Evolutionary conservation across 2,329 filamentous ascomycete genomes (phyloP).

Genomic region (Diplocarpon mali): DNA sequence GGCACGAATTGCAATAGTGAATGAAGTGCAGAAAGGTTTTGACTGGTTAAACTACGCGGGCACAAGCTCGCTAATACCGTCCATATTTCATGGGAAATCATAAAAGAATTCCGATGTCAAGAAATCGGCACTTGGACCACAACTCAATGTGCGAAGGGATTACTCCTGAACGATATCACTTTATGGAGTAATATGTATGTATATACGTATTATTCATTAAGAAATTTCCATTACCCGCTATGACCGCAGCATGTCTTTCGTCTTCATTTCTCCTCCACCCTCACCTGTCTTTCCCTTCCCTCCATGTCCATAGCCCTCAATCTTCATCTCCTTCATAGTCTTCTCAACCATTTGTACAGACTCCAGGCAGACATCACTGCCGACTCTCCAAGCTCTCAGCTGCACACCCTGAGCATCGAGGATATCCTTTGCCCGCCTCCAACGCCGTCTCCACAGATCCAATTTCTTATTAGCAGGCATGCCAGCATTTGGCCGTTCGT

Average conservation of each 20-base stretch:
- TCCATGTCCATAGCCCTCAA: slow-evolving; percentile 24
- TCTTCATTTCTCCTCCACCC: slow-evolving; percentile 26
- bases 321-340: slow-evolving; percentile 35
- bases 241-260: slow-evolving; percentile 25
- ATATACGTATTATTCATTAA: too few species aligned
- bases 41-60: too few species aligned
- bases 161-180: too few species aligned
- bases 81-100: too few species aligned
- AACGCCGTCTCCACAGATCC: slow-evolving; percentile 59
- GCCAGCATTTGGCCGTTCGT: slow-evolving; percentile 18
- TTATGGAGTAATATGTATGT: too few species aligned
- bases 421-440: slow-evolving; percentile 51
- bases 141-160: too few species aligned
- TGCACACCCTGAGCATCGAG: slow-evolving; percentile 55
- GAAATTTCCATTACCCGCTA: not conserved
- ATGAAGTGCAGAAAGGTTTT: too few species aligned
- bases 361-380: slow-evolving; percentile 57
- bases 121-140: too few species aligned
- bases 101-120: too few species aligned
- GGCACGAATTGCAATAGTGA: too few species aligned
- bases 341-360: slow-evolving; percentile 53
- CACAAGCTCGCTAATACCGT: too few species aligned
- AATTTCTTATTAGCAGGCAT: slow-evolving; percentile 50
- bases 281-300: slow-evolving; percentile 23
- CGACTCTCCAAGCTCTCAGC: slow-evolving; percentile 63